Conservation (phyloP, 352 stramenopile genomes). For the Phytophthora syringae region DNA sequence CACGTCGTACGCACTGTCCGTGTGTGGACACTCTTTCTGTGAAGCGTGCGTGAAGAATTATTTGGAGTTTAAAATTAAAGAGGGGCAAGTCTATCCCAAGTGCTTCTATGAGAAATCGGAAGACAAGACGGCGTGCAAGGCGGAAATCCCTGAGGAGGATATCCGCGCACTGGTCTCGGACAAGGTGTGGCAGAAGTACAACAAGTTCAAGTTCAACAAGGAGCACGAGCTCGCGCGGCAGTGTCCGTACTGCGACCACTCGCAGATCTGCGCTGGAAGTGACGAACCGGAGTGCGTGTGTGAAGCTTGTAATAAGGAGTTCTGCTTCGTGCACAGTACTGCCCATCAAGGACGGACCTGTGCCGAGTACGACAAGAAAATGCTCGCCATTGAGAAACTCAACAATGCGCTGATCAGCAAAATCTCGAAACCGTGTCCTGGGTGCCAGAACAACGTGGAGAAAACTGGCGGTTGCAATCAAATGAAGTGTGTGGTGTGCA, state of each 20-base stretch:
- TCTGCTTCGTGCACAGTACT: constrained; percentile 90
- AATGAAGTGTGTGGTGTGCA: constrained; percentile 89
- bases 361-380: constrained; percentile 76
- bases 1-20: constrained; percentile 42
- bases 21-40: constrained; percentile 71
- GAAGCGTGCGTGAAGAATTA: constrained; percentile 63
- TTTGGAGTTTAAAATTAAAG: constrained; percentile 75
- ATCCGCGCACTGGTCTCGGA: constrained; percentile 56
- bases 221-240: constrained; percentile 65
- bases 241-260: constrained; percentile 65
- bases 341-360: constrained; percentile 77
- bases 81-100: constrained; percentile 72
- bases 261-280: constrained; percentile 54
- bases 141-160: constrained; percentile 49
- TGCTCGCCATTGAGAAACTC: constrained; percentile 84
- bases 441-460: constrained; percentile 89
- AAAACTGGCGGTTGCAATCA: constrained; percentile 93
- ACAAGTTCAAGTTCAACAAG: constrained; percentile 88
- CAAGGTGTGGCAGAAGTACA: constrained; percentile 74
- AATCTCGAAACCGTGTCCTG: constrained; percentile 87
- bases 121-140: constrained; percentile 43
- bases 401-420: constrained; percentile 81
- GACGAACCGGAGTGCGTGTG: constrained; percentile 55
- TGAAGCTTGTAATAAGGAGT: constrained; percentile 53
- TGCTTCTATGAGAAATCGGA: constrained; percentile 67